Conservation (phyloP, 2,329 filamentous ascomycete species). For the Aureobasidium sp. region DNA sequence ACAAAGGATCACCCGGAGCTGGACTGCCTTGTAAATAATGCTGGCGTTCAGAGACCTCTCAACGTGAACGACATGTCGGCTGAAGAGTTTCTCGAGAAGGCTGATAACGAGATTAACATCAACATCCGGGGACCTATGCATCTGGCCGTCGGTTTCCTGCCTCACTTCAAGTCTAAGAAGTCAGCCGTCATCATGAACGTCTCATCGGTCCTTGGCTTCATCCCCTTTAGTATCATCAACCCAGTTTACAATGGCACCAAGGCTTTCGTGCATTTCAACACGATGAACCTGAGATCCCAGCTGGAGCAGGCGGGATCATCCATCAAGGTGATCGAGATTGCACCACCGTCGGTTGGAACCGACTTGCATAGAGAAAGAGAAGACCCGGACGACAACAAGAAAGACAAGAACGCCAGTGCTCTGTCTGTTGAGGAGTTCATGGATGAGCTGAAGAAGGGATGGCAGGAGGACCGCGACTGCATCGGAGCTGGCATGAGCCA, state of each 20-base stretch:
- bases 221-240: conserved; percentile 46
- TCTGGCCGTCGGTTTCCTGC: conserved; percentile 40
- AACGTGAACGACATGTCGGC: conserved; percentile 31
- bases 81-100: conserved; percentile 39
- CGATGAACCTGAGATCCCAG: conserved; percentile 46
- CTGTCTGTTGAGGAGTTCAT: conserved; percentile 48
- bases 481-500: conserved; percentile 40
- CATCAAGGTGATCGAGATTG: conserved; percentile 47
- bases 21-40: conserved; percentile 53
- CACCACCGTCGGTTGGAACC: conserved; percentile 29
- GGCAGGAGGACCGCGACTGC: conserved; percentile 40
- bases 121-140: conserved; percentile 52
- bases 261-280: conserved; percentile 49
- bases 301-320: conserved; percentile 31
- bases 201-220: conserved; percentile 44
- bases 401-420: conserved; percentile 40
- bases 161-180: conserved; percentile 39
- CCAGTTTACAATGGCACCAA: conserved; percentile 53
- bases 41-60: conserved; percentile 44
- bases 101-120: conserved; percentile 50
- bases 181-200: conserved; percentile 45
- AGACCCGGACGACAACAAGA: conserved; percentile 52
- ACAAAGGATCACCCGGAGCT: conserved; percentile 43
- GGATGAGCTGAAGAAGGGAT: conserved; percentile 35
- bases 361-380: conserved; percentile 47